Evolutionary conservation across 345 rosid species (phyloP).

Genomic region (Dipteronia dyeriana): DNA sequence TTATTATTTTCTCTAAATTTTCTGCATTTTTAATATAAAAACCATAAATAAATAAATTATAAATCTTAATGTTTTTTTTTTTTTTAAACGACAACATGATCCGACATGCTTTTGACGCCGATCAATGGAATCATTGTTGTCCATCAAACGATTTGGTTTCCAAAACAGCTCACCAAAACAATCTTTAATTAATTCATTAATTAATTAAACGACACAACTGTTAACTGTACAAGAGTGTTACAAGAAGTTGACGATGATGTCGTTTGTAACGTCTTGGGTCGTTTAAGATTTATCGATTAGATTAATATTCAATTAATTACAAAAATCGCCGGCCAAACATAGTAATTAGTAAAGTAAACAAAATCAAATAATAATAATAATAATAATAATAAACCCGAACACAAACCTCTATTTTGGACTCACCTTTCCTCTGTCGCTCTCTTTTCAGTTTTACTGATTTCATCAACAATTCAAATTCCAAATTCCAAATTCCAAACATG

Average conservation of each 20-base stretch:
- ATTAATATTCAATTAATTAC: background rate
- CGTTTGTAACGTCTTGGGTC: background rate
- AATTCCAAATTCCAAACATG: conserved; percentile 26
- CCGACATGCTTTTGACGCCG: too few relatives aligned
- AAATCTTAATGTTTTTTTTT: too few relatives aligned
- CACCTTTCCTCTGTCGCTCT: conserved; percentile 9
- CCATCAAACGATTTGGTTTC: too few relatives aligned
- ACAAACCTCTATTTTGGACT: conserved; percentile 14
- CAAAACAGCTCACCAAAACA: too few relatives aligned
- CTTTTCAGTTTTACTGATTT: background rate
- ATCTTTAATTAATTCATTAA: background rate
- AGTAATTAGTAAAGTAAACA: background rate
- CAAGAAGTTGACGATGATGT: background rate
- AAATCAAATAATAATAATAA: background rate
- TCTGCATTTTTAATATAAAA: too few relatives aligned
- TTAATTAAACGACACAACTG: background rate
- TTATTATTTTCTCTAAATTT: too few relatives aligned
- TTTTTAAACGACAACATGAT: too few relatives aligned
- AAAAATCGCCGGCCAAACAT: background rate
- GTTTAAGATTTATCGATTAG: too few relatives aligned
- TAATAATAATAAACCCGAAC: background rate
- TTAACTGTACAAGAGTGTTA: background rate
- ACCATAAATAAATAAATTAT: too few relatives aligned
- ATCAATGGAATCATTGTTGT: too few relatives aligned
- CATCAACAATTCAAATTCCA: background rate